These are phyloP conservation scores for Sporothrix euskadiensis DNA, from an alignment of 2,329 filamentous ascomycete species.

Conservation along the genomic window DNA sequence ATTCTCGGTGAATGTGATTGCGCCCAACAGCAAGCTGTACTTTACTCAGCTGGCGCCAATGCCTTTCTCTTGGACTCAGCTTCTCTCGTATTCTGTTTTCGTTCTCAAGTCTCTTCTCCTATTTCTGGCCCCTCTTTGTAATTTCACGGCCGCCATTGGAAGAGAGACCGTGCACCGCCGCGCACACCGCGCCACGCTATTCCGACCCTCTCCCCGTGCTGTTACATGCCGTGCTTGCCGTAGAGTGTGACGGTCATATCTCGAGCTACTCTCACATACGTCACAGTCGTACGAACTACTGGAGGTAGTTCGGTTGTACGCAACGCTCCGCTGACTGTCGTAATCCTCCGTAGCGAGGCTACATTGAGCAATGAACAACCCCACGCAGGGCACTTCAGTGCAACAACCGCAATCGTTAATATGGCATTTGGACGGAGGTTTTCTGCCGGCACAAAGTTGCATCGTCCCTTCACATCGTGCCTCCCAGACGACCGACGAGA, in stretches of 20 bases:
- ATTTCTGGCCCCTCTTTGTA: neutral
- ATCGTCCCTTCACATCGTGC: neutral
- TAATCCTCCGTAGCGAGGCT: neutral
- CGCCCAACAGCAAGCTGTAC: neutral
- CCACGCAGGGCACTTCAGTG: neutral
- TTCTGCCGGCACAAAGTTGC: neutral
- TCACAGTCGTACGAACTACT: neutral
- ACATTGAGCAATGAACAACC: neutral
- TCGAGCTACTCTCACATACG: neutral
- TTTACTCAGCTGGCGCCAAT: neutral
- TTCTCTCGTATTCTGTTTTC: slow-evolving; percentile 2
- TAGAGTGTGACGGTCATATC: neutral
- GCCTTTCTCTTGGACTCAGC: neutral
- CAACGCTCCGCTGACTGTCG: neutral
- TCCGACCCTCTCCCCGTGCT: neutral
- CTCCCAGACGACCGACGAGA: neutral
- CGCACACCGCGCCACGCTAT: neutral
- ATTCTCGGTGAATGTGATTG: slow-evolving; percentile 21
- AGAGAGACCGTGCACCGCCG: neutral
- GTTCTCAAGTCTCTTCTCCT: neutral
- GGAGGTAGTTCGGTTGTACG: neutral
- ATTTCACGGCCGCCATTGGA: neutral
- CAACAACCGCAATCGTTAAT: neutral
- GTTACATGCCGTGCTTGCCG: neutral
- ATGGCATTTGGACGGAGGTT: neutral